A percentile compares a stretch with the other conserved stretches of the same genome.
Conservation (phyloP, 139 green algal genomes). For the Prasinococcaceae sp. region DNA sequence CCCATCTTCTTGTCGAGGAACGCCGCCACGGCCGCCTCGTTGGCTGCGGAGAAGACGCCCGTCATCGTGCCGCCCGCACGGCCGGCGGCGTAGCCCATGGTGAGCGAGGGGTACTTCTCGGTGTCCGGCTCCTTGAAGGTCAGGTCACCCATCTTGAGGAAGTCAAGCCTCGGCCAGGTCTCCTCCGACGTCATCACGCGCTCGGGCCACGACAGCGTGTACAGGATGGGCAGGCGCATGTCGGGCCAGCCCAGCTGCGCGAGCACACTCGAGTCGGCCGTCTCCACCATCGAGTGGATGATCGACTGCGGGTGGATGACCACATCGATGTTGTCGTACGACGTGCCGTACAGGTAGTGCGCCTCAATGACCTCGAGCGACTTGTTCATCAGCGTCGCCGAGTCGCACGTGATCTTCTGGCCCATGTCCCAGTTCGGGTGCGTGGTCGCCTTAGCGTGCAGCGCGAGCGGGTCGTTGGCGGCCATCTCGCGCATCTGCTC, state of each 20-base stretch:
- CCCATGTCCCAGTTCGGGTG: constrained; percentile 65
- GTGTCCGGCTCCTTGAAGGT: constrained; percentile 84
- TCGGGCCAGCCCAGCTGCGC: constrained; percentile 96
- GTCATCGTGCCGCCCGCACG: constrained; percentile 95
- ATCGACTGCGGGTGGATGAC: constrained; percentile 99
- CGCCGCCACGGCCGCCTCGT: constrained; percentile 92
- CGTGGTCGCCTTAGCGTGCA: constrained; percentile 26
- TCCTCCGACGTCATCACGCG: constrained; percentile 58
- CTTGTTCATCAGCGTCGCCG: constrained; percentile 98
- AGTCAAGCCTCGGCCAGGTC: constrained; percentile 72
- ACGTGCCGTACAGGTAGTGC: constrained; percentile 93
- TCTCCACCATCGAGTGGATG: constrained; percentile 99
- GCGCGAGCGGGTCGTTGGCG: constrained; percentile 2
- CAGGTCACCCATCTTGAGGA: constrained; percentile 65
- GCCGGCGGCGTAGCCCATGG: constrained; percentile 86
- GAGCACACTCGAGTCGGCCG: constrained; percentile 78
- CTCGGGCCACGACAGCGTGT: constrained; percentile 94
- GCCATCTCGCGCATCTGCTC: constrained; percentile 8
- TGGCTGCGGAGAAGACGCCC: constrained; percentile 85
- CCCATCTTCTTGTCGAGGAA: constrained; percentile 76
- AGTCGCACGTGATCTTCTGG: constrained; percentile 96
- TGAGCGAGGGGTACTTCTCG: constrained; percentile 91
- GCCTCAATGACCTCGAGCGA: constrained; percentile 91
- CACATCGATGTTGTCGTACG: constrained; percentile 98
- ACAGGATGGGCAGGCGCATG: constrained; percentile 98